Evolutionary conservation across 2,329 filamentous ascomycete species (phyloP).

Genomic region (Torrubiellomyces zombiae): DNA sequence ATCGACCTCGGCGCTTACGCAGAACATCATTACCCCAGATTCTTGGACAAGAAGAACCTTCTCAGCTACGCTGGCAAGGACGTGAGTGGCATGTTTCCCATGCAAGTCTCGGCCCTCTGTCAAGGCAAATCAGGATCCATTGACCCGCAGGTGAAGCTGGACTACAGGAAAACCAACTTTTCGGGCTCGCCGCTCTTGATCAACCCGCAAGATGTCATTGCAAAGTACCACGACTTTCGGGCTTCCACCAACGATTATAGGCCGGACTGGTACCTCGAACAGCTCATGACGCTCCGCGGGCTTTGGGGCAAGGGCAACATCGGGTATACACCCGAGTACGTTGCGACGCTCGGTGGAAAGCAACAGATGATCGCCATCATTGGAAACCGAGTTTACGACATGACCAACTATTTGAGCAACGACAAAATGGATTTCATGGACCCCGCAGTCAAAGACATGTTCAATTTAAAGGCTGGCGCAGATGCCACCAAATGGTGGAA

Average conservation of each 20-base stretch:
- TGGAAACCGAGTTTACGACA: constrained; percentile 67
- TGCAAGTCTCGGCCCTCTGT: constrained; percentile 88
- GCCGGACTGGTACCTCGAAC: constrained; percentile 83
- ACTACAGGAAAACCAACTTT: constrained; percentile 66
- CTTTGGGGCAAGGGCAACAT: constrained; percentile 77
- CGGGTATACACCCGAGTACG: constrained; percentile 65
- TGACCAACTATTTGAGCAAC: constrained; percentile 59
- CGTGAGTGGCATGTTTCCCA: constrained; percentile 75
- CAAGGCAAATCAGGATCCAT: constrained; percentile 51
- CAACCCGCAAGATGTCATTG: constrained; percentile 52
- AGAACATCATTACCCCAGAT: constrained; percentile 53
- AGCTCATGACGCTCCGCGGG: constrained; percentile 60
- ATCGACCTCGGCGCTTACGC: constrained; percentile 66
- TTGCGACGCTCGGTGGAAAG: constrained; percentile 50
- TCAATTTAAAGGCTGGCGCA: constrained; percentile 55
- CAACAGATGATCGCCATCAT: constrained; percentile 60
- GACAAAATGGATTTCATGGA: constrained; percentile 63
- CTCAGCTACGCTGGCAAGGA: constrained; percentile 76
- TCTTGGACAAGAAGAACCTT: constrained; percentile 42
- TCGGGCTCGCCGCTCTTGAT: constrained; percentile 50
- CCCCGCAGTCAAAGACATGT: constrained; percentile 53
- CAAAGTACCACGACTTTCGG: constrained; percentile 84
- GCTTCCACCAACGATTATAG: constrained; percentile 66
- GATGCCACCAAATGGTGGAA: constrained; percentile 81
- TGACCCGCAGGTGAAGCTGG: constrained; percentile 61